A percentile compares a stretch with the other conserved stretches of the same genome.
Conservation (phyloP, 1,139 yeast genomes). For the Kluyveromyces sp. region DNA sequence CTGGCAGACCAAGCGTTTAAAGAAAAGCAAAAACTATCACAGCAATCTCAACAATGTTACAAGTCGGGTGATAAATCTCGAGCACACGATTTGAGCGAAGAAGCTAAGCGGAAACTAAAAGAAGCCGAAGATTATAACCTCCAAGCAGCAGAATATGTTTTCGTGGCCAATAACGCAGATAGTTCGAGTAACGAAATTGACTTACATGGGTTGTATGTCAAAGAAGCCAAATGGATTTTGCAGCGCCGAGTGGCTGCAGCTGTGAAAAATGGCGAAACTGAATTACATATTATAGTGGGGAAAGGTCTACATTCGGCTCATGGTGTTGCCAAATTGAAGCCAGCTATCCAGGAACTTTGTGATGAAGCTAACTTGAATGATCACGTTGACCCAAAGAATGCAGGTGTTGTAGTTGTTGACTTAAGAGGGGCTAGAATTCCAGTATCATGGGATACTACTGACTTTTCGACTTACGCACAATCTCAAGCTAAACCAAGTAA, state of each 20-base stretch:
- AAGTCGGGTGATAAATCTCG: constrained; percentile 60
- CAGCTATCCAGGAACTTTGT: constrained; percentile 79
- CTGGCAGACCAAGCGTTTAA: constrained; percentile 62
- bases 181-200: constrained; percentile 82
- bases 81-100: constrained; percentile 67
- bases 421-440: constrained; percentile 47
- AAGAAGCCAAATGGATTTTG: constrained; percentile 76
- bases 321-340: constrained; percentile 81
- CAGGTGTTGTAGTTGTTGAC: constrained; percentile 75
- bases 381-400: constrained; percentile 58
- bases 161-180: constrained; percentile 80
- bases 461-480: constrained; percentile 8
- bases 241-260: constrained; percentile 68
- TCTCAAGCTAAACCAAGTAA: constrained; percentile 13
- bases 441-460: constrained; percentile 37
- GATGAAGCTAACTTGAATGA: constrained; percentile 52
- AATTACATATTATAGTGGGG: constrained; percentile 75
- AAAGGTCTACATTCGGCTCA: constrained; percentile 79
- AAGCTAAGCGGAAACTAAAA: constrained; percentile 51
- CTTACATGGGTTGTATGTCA: constrained; percentile 83
- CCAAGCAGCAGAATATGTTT: constrained; percentile 87
- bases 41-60: constrained; percentile 71
- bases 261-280: constrained; percentile 49
- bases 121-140: constrained; percentile 65
- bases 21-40: constrained; percentile 48